These are phyloP conservation scores for Aphanomyces astaci DNA, from an alignment of 352 stramenopile genomes.

Conservation along the genomic window DNA sequence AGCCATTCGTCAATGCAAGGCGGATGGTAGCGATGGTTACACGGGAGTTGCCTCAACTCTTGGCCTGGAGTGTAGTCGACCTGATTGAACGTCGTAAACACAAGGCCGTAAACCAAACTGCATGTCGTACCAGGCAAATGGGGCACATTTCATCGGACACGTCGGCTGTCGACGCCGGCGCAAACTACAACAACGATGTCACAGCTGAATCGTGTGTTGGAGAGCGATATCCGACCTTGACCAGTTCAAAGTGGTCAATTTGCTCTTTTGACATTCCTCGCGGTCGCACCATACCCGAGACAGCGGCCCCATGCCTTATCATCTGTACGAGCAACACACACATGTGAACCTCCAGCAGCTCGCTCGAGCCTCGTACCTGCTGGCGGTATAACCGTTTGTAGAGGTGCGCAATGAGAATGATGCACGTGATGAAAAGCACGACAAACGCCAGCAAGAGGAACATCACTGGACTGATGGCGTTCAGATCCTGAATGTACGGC, in stretches of 20 bases:
- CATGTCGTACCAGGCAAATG: conserved; percentile 3
- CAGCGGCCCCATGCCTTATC: neutral
- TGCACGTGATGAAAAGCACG: neutral
- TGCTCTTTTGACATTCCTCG: conserved; percentile 7
- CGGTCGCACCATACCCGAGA: neutral
- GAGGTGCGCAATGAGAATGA: neutral
- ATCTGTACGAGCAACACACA: no score
- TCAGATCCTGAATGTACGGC: neutral
- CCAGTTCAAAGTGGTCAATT: conserved; percentile 6
- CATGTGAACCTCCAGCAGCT: no score
- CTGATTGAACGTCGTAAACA: no score
- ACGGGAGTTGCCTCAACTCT: neutral
- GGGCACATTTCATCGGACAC: conserved; percentile 18
- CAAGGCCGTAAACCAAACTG: no score
- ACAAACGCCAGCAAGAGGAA: neutral
- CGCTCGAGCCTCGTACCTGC: neutral
- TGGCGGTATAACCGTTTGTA: neutral
- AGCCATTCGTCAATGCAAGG: conserved; percentile 17
- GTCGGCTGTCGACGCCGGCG: neutral
- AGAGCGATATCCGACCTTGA: neutral
- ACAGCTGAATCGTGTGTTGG: neutral
- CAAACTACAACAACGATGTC: neutral
- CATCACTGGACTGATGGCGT: neutral
- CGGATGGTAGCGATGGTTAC: neutral
- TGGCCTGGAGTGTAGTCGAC: neutral